These are phyloP conservation scores for Bipolaris cookei DNA, from an alignment of 2,329 filamentous ascomycete genomes.

Conservation along the genomic window DNA sequence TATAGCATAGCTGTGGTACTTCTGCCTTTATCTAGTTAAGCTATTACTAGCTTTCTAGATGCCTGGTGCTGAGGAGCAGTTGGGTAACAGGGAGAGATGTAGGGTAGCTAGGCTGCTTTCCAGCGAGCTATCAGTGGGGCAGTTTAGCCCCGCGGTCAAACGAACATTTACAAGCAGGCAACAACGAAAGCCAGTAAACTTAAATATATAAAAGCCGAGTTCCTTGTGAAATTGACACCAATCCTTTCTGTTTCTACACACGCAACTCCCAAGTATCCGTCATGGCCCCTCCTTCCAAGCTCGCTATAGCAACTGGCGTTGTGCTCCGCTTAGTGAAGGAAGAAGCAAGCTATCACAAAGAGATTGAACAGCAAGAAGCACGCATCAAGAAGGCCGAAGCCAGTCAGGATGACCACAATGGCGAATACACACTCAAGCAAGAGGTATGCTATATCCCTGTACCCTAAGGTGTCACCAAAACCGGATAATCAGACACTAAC, in stretches of 20 bases:
- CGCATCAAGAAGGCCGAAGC: conserved; percentile 72
- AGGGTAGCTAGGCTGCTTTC: too few species aligned
- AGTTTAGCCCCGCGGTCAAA: conserved; percentile 24
- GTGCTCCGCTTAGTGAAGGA: conserved; percentile 89
- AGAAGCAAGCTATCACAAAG: conserved; percentile 86
- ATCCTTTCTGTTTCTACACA: neutral
- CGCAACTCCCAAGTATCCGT: conserved; percentile 15
- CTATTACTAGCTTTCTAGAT: too few species aligned
- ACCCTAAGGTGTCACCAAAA: neutral
- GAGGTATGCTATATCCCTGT: conserved; percentile 65
- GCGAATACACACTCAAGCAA: conserved; percentile 80
- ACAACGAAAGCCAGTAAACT: conserved; percentile 10
- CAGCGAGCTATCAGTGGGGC: conserved; percentile 15
- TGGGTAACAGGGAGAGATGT: too few species aligned
- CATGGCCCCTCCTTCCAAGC: conserved; percentile 79
- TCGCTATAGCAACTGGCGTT: conserved; percentile 79
- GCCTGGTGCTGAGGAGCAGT: too few species aligned
- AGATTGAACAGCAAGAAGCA: conserved; percentile 75
- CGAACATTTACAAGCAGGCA: conserved; percentile 23
- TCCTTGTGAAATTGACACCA: neutral
- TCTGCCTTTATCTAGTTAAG: too few species aligned
- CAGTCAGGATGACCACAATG: conserved; percentile 72
- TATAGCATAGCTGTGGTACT: too few species aligned
- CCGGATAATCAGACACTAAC: conserved; percentile 13
- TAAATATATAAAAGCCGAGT: neutral